These are phyloP conservation scores for Coleophoma crateriformis DNA, from an alignment of 2,329 filamentous ascomycete species.

Conservation along the genomic window DNA sequence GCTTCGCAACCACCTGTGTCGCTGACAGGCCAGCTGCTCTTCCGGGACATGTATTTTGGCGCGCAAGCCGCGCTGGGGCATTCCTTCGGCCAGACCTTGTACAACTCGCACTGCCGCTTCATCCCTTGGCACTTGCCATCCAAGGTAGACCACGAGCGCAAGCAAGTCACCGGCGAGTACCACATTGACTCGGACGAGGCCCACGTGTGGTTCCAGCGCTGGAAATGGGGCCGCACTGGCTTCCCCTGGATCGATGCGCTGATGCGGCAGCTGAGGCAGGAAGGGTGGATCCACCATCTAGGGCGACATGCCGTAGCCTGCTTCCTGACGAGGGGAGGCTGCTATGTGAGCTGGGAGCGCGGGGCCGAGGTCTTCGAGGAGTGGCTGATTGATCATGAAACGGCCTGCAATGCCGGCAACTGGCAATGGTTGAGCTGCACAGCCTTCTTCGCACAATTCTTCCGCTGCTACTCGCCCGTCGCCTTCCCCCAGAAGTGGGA, in stretches of 20 bases:
- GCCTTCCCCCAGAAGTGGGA: constrained; percentile 75
- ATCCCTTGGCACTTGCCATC: constrained; percentile 74
- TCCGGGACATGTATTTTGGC: constrained; percentile 80
- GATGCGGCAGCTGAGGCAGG: constrained; percentile 66
- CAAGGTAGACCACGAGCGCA: constrained; percentile 36
- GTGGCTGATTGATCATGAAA: constrained; percentile 68
- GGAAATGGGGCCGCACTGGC: constrained; percentile 64
- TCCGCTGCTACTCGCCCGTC: constrained; percentile 63
- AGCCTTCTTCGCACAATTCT: constrained; percentile 71
- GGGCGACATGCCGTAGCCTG: constrained; percentile 74
- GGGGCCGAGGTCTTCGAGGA: constrained; percentile 76
- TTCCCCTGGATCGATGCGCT: constrained; percentile 79
- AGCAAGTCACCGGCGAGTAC: constrained; percentile 52
- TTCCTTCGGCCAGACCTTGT: constrained; percentile 56
- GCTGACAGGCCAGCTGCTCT: constrained; percentile 67
- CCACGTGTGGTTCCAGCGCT: constrained; percentile 61
- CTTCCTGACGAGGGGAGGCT: constrained; percentile 74
- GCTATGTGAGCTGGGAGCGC: constrained; percentile 74
- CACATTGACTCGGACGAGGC: constrained; percentile 57
- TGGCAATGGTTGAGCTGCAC: constrained; percentile 76
- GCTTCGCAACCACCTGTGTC: constrained; percentile 56
- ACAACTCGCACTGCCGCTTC: constrained; percentile 65
- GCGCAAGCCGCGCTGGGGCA: constrained; percentile 65
- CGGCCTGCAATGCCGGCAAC: constrained; percentile 68
- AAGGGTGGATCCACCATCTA: constrained; percentile 78